phyloP scores from a whole-genome alignment of 192 early-diverging fungal genomes.

The Coemansia brasiliensis region DNA sequence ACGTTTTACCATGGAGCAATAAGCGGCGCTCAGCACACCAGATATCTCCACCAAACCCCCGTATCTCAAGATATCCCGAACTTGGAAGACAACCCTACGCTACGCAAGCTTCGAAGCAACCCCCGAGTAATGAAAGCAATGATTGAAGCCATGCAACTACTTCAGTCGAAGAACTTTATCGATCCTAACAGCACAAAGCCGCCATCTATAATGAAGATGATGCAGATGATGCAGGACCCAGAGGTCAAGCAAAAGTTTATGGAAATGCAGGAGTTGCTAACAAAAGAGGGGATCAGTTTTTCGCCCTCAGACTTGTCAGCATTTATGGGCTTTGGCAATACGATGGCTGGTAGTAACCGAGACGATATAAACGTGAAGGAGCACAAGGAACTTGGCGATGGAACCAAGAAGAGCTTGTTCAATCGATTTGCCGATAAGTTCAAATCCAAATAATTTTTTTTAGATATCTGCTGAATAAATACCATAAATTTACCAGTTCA shows the following conservation, averaged over 20 bases:
- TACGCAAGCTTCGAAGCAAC: constrained; percentile 23
- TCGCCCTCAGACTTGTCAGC: constrained; percentile 23
- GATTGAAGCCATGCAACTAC: constrained; percentile 12
- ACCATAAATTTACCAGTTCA: neutral
- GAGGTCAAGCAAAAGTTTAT: constrained; percentile 21
- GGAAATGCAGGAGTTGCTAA: constrained; percentile 22
- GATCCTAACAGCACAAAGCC: constrained; percentile 13
- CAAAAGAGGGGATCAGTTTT: constrained; percentile 37
- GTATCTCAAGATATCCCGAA: neutral
- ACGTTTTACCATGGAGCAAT: too few species aligned
- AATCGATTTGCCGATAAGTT: constrained; percentile 13
- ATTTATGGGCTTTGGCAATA: constrained; percentile 11
- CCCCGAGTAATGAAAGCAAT: constrained; percentile 27
- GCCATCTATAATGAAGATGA: constrained; percentile 36
- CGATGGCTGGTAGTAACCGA: neutral
- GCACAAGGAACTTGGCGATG: neutral
- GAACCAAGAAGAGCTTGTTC: constrained; percentile 15
- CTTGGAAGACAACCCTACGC: constrained; percentile 20
- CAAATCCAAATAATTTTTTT: constrained; percentile 13
- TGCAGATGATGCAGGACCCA: constrained; percentile 35
- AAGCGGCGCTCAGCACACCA: neutral
- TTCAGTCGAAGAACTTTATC: constrained; percentile 25
- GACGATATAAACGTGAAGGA: neutral
- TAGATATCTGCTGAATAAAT: neutral
- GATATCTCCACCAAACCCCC: constrained; percentile 12